Evolutionary conservation across 2,329 filamentous ascomycete genomes (phyloP).

Genomic region (Hortaea werneckii): DNA sequence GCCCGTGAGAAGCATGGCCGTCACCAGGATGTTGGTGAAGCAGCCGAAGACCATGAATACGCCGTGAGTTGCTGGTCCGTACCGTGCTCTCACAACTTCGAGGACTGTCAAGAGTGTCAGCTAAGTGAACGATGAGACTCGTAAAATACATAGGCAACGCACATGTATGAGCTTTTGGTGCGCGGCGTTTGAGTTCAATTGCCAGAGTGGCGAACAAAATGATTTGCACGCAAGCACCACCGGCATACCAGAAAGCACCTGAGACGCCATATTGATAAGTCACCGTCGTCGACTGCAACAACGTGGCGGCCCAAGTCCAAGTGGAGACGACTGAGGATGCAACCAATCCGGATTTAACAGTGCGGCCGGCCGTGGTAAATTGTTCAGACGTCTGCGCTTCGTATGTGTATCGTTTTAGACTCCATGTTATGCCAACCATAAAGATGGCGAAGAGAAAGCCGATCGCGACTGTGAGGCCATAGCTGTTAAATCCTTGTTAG

Average conservation of each 20-base stretch:
- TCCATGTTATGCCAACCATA: slow-evolving; percentile 50
- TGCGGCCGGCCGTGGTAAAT: slow-evolving; percentile 81
- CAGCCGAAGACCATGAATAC: slow-evolving; percentile 76
- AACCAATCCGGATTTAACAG: slow-evolving; percentile 80
- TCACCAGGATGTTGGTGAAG: slow-evolving; percentile 70
- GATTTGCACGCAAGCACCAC: slow-evolving; percentile 69
- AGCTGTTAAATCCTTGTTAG: too few relatives aligned
- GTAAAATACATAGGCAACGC: slow-evolving; percentile 34
- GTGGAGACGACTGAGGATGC: slow-evolving; percentile 83
- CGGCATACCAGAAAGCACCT: slow-evolving; percentile 59
- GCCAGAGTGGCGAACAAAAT: slow-evolving; percentile 82
- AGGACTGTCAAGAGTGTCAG: slow-evolving; percentile 38
- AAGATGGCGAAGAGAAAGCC: slow-evolving; percentile 1
- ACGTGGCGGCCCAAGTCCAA: slow-evolving; percentile 73
- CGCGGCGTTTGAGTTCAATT: slow-evolving; percentile 82
- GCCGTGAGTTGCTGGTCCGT: slow-evolving; percentile 61
- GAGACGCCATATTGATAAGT: slow-evolving; percentile 60
- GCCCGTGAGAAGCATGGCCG: slow-evolving; percentile 78
- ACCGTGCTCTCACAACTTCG: slow-evolving; percentile 72
- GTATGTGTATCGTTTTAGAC: slow-evolving; percentile 59
- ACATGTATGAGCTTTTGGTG: slow-evolving; percentile 58
- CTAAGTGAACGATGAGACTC: neutral
- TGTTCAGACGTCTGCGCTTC: slow-evolving; percentile 86
- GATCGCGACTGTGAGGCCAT: slow-evolving; percentile 1
- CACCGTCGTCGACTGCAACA: slow-evolving; percentile 53